A percentile compares a stretch with the other conserved stretches of the same genome.
These are phyloP conservation scores for Xylariaceae sp. DNA, from an alignment of 2,329 filamentous ascomycete species.

Conservation along the genomic window DNA sequence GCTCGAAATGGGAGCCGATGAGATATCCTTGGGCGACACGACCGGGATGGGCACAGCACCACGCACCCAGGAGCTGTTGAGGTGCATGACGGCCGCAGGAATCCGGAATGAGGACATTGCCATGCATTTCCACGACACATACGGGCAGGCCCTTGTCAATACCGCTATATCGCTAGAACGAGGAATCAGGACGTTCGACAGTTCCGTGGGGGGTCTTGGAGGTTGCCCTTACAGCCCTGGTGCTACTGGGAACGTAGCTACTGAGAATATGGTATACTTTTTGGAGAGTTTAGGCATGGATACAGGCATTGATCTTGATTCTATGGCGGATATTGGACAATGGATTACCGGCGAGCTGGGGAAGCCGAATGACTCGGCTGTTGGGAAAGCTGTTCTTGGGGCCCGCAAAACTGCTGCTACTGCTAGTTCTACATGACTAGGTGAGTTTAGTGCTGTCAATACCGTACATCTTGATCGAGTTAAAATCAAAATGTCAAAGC, in stretches of 20 bases:
- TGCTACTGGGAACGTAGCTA: slow-evolving; percentile 68
- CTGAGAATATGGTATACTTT: slow-evolving; percentile 50
- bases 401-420: slow-evolving; percentile 30
- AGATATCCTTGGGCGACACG: slow-evolving; percentile 89
- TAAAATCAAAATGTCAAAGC: background rate
- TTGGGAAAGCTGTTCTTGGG: slow-evolving; percentile 43
- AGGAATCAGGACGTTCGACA: slow-evolving; percentile 70
- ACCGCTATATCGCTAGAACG: slow-evolving; percentile 66
- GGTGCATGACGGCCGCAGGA: slow-evolving; percentile 55
- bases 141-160: slow-evolving; percentile 71
- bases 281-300: slow-evolving; percentile 61
- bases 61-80: slow-evolving; percentile 51
- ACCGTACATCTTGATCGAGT: background rate
- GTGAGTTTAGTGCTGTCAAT: background rate
- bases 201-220: slow-evolving; percentile 69
- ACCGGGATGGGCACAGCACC: slow-evolving; percentile 80
- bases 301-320: slow-evolving; percentile 63
- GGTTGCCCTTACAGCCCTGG: slow-evolving; percentile 73
- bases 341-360: slow-evolving; percentile 62
- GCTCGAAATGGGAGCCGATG: slow-evolving; percentile 86
- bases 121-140: slow-evolving; percentile 76
- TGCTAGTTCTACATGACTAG: slow-evolving; percentile 4
- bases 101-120: slow-evolving; percentile 63
- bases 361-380: slow-evolving; percentile 49
- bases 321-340: slow-evolving; percentile 59